Evolutionary conservation across 1,284 basidiomycete genomes (phyloP).

Genomic region (Leccinum fallax): DNA sequence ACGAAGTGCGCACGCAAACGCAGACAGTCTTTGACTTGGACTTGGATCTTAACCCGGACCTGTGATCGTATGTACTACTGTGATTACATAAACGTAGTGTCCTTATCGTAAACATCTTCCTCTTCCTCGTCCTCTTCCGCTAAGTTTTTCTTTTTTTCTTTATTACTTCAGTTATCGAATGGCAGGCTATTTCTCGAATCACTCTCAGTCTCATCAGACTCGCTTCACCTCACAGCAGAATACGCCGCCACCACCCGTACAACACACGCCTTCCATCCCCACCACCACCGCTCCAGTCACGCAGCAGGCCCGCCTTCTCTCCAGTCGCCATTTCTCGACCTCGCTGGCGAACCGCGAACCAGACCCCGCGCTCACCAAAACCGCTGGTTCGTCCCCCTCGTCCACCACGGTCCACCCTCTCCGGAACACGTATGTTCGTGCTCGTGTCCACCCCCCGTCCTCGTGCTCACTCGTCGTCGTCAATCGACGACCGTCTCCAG

Average conservation of each 20-base stretch:
- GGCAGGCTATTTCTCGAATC: conserved; percentile 78
- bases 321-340: conserved; percentile 77
- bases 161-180: conserved; percentile 37
- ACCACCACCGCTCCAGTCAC: conserved; percentile 6
- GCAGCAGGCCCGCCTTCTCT: conserved; percentile 44
- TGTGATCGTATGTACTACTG: conserved; percentile 39
- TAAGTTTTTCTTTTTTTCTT: conserved; percentile 8
- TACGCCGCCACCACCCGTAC: conserved; percentile 45
- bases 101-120: not conserved
- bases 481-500: conserved; percentile 41
- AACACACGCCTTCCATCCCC: conserved; percentile 38
- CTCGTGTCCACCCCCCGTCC: conserved; percentile 14
- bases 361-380: conserved; percentile 33
- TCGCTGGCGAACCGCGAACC: conserved; percentile 47
- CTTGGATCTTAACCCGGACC: conserved; percentile 76
- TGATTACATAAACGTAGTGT: conserved; percentile 31
- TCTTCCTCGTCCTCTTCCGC: conserved; percentile 7
- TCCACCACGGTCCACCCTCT: conserved; percentile 61
- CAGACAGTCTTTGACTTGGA: conserved; percentile 71
- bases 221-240: conserved; percentile 60
- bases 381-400: conserved; percentile 17
- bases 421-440: conserved; percentile 79
- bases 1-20: conserved; percentile 60
- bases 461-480: conserved; percentile 16
- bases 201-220: conserved; percentile 67